phyloP scores from a whole-genome alignment of 2,329 filamentous ascomycete genomes.

The Ciborinia camelliae region DNA sequence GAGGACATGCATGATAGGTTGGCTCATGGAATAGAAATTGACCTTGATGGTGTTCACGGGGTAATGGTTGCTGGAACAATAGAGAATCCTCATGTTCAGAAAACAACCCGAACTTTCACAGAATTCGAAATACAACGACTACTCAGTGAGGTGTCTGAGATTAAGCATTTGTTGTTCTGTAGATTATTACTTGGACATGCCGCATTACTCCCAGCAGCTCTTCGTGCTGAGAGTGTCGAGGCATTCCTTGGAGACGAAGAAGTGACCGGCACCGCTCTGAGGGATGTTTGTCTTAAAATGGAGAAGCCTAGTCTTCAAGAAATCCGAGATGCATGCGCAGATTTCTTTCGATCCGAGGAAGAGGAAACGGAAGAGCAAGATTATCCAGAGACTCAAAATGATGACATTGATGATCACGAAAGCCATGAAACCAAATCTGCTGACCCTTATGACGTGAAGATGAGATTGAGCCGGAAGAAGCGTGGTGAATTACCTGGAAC shows the following conservation, averaged over 20 bases:
- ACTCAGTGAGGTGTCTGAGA: slow-evolving; percentile 46
- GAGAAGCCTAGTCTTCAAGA: slow-evolving; percentile 48
- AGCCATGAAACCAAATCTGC: neutral
- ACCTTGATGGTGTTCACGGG: slow-evolving; percentile 37
- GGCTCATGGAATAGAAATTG: slow-evolving; percentile 40
- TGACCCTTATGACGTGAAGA: slow-evolving; percentile 17
- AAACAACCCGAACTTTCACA: slow-evolving; percentile 41
- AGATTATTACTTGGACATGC: slow-evolving; percentile 46
- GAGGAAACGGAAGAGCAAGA: slow-evolving; percentile 39
- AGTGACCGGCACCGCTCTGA: slow-evolving; percentile 43
- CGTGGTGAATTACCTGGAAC: slow-evolving; percentile 30
- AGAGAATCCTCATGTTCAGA: slow-evolving; percentile 25
- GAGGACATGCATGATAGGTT: slow-evolving; percentile 42
- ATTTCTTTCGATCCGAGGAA: slow-evolving; percentile 44
- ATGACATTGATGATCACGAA: neutral
- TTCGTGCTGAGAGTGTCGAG: slow-evolving; percentile 44
- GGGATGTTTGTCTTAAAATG: slow-evolving; percentile 47
- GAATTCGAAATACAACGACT: slow-evolving; percentile 45
- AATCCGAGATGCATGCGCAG: slow-evolving; percentile 50
- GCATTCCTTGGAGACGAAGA: slow-evolving; percentile 45
- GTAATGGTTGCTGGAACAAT: slow-evolving; percentile 38
- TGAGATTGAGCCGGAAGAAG: neutral
- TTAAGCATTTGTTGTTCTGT: slow-evolving; percentile 49
- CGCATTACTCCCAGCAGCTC: slow-evolving; percentile 44
- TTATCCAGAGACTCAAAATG: slow-evolving; percentile 31